A percentile compares a stretch with the other conserved stretches of the same genome.
Evolutionary conservation across 2,329 filamentous ascomycete species (phyloP).

Genomic region (Verticillium dahliae): DNA sequence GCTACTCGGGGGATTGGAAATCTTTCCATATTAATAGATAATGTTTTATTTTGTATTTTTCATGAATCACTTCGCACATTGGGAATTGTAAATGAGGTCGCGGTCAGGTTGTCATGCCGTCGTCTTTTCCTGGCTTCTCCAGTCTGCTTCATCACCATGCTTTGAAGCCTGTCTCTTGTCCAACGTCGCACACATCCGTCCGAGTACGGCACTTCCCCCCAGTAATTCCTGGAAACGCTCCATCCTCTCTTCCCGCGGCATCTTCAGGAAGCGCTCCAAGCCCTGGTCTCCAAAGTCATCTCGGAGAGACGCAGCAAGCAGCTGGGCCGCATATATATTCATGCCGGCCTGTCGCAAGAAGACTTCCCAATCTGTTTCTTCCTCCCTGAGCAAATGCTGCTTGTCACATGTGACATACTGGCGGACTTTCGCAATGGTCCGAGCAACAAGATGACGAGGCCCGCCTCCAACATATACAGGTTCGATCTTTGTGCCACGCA

Average conservation of each 20-base stretch:
- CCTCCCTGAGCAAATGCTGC: constrained; percentile 26
- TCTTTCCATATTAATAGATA: too few species aligned
- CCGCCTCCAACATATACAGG: constrained; percentile 45
- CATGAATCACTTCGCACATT: too few species aligned
- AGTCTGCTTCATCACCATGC: too few species aligned
- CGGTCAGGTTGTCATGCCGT: too few species aligned
- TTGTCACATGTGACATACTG: constrained; percentile 12
- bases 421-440: constrained; percentile 31
- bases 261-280: constrained; percentile 22
- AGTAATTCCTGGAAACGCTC: constrained; percentile 12
- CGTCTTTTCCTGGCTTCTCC: too few species aligned
- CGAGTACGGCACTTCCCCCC: constrained; percentile 7
- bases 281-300: constrained; percentile 18
- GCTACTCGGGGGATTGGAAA: too few species aligned
- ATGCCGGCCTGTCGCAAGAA: constrained; percentile 27
- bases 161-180: not conserved
- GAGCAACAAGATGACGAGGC: constrained; percentile 41
- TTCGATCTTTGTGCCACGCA: constrained; percentile 23
- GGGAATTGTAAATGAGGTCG: too few species aligned
- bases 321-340: constrained; percentile 28
- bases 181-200: constrained; percentile 6
- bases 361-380: constrained; percentile 32
- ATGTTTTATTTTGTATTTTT: too few species aligned
- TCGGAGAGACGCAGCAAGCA: constrained; percentile 19
- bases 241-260: constrained; percentile 10